Base-by-base conservation (phyloP, 495 filamentous ascomycete genomes). In the Parmelia sp. region DNA sequence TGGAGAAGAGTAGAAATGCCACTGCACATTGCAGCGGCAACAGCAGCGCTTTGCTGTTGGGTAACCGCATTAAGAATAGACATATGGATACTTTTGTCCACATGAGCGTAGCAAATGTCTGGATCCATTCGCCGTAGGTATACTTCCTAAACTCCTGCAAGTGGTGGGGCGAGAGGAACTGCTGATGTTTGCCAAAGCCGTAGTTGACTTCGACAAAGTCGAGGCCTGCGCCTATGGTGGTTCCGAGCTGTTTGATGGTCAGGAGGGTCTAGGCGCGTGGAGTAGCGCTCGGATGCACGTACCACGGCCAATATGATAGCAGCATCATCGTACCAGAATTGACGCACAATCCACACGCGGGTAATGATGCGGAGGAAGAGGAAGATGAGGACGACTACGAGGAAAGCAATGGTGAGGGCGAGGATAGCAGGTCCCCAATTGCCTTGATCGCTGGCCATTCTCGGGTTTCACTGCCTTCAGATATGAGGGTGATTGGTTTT, bases 61-160 rank as follows among this genome's bases (percentile, higher is more conserved):
- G 63, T 17, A 70, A 39, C 15, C 69, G 69, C 51, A 70, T 62
- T 17, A 70, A 47, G 53, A 70, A 68, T 25, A 70, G 69, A 45
- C 69, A 68, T 31, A 68, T 70, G 25, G 69, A 68, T 17, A 68
- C 58, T 37, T 68, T 70, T 25, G 69, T 68, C 69, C 66, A 70
- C 66, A 70, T 68, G 27, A 70, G 64, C 9, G 66, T 70, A 19
- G 64, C 66, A 44, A 70, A 68, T 12, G 69, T 70, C 45, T 70
- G 66, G 29, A 70, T 60, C 69, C 66, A 70, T 65, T 70, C 69
- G 23, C 69, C 69, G 12, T 63, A 70, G 14, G 69, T 70, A 45
- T 66, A 68, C 40, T 70, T 70, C 33, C 53, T 55, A 39, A 68
- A 70, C 33, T 68, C 60, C 27, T 61, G 66, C 7, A 68, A 33